Evolutionary conservation across 495 filamentous ascomycete species (phyloP), one percentile per base, ranked within the genome.

Genomic region (Neurospora africana): DNA sequence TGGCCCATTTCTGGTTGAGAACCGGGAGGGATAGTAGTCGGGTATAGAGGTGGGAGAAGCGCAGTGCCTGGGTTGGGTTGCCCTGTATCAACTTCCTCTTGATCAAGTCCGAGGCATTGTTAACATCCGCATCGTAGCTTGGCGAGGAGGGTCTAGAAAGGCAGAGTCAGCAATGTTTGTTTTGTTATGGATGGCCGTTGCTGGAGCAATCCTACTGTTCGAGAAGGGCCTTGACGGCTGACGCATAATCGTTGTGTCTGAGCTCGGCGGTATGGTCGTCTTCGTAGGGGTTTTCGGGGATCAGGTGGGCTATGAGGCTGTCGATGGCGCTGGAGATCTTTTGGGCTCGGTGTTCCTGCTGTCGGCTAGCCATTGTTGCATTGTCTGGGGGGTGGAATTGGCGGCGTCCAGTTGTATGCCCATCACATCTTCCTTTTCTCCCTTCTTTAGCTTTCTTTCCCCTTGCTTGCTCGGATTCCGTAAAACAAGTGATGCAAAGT

Each of bases 1-100:
- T 97, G 3, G 91, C 93, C 93, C 95, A 98, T 87, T 98, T 99
- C 80, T 97, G 91, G 75, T 90, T 90, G 38, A 99, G 85, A 3
- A 98, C 94, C 5, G 95, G 94, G 75, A 96, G 90, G 35, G 93
- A 91, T 23, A 97, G 84, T 33, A 99, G 87, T 44, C 91, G 87
- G 43, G 92, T 91, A 82, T 95, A 97, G 68, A 98, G 86, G 78
- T 95, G 93, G 19, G 92, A 91, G 81, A 98, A 97, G 33, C 89
- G 86, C 35, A 95, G 83, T n/a, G 93, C 93, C 78, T 94, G 92
- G 74, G 92, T 94, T 1, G 95, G 92, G 68, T 90, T 90, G 39
- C 85, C 84, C 75, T 93, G 91, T 73, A 96, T 86, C 69, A 98
- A 82, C 80, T 91, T 91, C 78, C 91, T 89, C 82, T 94, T 94